A percentile compares a stretch with the other conserved stretches of the same genome.
These are phyloP conservation scores for Colletotrichum cereale DNA, from an alignment of 2,329 filamentous ascomycete species.

Conservation along the genomic window DNA sequence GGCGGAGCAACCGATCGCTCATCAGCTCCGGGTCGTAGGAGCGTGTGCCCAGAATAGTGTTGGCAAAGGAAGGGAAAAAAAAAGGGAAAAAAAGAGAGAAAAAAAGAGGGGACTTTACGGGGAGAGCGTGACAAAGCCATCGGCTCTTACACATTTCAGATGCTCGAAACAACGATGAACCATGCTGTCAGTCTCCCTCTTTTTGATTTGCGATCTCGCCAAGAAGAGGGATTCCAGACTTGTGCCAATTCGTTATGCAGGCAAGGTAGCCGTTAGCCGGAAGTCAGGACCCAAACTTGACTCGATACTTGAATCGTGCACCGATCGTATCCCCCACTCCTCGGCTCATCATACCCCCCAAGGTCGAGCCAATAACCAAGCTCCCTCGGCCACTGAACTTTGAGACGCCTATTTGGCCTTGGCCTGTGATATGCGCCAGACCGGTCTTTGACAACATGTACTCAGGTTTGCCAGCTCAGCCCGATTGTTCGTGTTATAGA, in stretches of 20 bases:
- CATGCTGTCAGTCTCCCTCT: slow-evolving; percentile 22
- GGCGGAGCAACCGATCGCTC: slow-evolving; percentile 36
- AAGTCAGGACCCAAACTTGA: slow-evolving; percentile 27
- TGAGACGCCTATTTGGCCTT: slow-evolving; percentile 25
- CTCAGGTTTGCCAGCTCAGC: not conserved
- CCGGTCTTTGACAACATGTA: not conserved
- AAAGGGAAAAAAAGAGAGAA: not conserved
- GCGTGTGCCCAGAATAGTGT: no score
- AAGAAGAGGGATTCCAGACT: slow-evolving; percentile 16
- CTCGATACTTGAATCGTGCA: slow-evolving; percentile 38
- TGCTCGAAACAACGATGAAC: slow-evolving; percentile 37
- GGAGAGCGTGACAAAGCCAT: slow-evolving; percentile 32
- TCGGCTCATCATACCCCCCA: slow-evolving; percentile 19
- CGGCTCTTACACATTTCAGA: slow-evolving; percentile 20
- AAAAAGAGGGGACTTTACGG: slow-evolving; percentile 30
- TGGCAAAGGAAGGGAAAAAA: not conserved
- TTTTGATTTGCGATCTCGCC: slow-evolving; percentile 7
- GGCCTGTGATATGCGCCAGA: slow-evolving; percentile 12
- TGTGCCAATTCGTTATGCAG: slow-evolving; percentile 26
- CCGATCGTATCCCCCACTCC: slow-evolving; percentile 32
- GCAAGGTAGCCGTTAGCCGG: slow-evolving; percentile 24
- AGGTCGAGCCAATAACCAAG: slow-evolving; percentile 25
- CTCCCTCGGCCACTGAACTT: slow-evolving; percentile 12
- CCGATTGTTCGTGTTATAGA: slow-evolving; percentile 24
- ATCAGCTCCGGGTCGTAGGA: slow-evolving; percentile 30